phyloP scores from a whole-genome alignment of 495 filamentous ascomycete species.

The Penicillium waksmanii region DNA sequence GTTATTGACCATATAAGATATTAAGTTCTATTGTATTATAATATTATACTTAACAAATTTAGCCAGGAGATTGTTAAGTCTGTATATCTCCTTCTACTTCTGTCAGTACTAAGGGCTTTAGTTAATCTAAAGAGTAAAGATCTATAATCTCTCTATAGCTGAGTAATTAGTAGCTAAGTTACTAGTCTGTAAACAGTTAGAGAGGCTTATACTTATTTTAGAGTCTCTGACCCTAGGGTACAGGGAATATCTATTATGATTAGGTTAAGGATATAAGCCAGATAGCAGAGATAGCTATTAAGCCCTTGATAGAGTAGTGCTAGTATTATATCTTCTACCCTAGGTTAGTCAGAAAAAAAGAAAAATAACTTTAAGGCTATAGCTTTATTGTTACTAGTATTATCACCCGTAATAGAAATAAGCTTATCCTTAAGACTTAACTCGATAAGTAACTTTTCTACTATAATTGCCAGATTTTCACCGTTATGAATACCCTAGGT shows the following conservation, averaged over 20 bases:
- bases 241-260: constrained; percentile 19
- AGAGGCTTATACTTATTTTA: neutral
- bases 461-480: constrained; percentile 13
- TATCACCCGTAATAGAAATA: constrained; percentile 5
- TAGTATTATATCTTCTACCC: constrained; percentile 1
- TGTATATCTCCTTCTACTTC: constrained; percentile 13
- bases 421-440: neutral
- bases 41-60: constrained; percentile 20
- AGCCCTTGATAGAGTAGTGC: neutral
- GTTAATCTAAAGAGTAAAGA: constrained; percentile 17
- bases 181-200: neutral
- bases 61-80: neutral
- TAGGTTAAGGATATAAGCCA: constrained; percentile 19
- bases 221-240: neutral
- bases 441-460: constrained; percentile 11
- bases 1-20: neutral
- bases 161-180: constrained; percentile 1
- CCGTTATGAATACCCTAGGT: constrained; percentile 16
- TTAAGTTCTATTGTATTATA: constrained; percentile 14
- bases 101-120: constrained; percentile 15
- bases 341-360: neutral
- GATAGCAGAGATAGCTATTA: constrained; percentile 18
- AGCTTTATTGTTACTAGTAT: neutral
- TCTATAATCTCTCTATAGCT: constrained; percentile 9
- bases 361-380: constrained; percentile 13